These are phyloP conservation scores for Pilobolus umbonatus DNA, from an alignment of 192 early-diverging fungal genomes.

Conservation along the genomic window DNA sequence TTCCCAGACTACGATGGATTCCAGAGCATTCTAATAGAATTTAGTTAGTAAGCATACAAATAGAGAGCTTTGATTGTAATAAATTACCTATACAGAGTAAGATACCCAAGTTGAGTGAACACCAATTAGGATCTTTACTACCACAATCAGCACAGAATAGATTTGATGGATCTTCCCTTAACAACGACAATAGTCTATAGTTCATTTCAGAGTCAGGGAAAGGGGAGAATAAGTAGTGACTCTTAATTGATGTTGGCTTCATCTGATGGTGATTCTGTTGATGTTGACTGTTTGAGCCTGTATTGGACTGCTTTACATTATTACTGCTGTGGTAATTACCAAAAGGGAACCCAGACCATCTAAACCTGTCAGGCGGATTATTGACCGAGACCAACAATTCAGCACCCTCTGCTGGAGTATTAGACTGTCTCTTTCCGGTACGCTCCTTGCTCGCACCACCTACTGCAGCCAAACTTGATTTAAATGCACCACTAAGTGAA, in stretches of 20 bases:
- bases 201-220: constrained; percentile 4
- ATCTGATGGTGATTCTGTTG: neutral
- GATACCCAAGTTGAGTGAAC: constrained; percentile 66
- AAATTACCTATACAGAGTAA: constrained; percentile 62
- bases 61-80: neutral
- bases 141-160: constrained; percentile 67
- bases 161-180: constrained; percentile 41
- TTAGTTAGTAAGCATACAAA: neutral
- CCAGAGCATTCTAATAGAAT: constrained; percentile 62
- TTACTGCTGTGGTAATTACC: neutral
- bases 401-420: constrained; percentile 3
- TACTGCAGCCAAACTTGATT: neutral
- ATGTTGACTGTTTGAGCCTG: neutral
- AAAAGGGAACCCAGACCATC: constrained; percentile 19
- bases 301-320: neutral
- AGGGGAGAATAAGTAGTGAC: constrained; percentile 3
- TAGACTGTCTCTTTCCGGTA: constrained; percentile 5
- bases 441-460: neutral
- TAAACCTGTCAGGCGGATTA: neutral
- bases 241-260: neutral
- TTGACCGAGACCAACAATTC: constrained; percentile 3
- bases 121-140: constrained; percentile 63
- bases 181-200: constrained; percentile 4
- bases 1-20: constrained; percentile 65
- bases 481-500: constrained; percentile 13